phyloP scores from a whole-genome alignment of 495 filamentous ascomycete species.

The Tuber calosporum region DNA sequence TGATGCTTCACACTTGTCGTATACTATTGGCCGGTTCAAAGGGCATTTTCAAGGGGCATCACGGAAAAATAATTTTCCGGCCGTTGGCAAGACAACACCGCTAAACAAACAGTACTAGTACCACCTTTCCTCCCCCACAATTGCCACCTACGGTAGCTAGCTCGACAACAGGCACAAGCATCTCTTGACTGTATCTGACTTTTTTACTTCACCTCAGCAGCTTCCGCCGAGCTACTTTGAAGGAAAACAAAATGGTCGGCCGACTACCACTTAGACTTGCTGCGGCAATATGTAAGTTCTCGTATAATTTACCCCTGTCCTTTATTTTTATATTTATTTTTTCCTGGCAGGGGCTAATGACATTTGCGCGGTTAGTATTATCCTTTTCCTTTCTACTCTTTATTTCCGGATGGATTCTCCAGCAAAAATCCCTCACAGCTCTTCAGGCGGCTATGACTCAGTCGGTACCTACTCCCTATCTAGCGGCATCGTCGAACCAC shows the following conservation, averaged over 20 bases:
- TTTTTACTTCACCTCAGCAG: background rate
- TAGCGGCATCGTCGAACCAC: slow-evolving; percentile 12
- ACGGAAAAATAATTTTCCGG: background rate
- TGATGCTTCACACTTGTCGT: background rate
- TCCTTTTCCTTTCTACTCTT: slow-evolving; percentile 61
- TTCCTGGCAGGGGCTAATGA: slow-evolving; percentile 8
- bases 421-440: slow-evolving; percentile 60
- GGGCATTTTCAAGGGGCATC: background rate
- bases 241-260: slow-evolving; percentile 17
- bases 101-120: background rate
- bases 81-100: background rate
- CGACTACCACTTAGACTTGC: slow-evolving; percentile 29
- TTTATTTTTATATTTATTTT: too few species aligned
- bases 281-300: slow-evolving; percentile 22
- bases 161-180: background rate
- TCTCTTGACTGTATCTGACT: background rate
- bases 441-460: slow-evolving; percentile 56
- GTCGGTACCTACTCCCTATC: slow-evolving; percentile 11
- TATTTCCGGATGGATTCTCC: slow-evolving; percentile 62
- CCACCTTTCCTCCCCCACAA: background rate
- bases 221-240: background rate
- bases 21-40: background rate
- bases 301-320: background rate
- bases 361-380: slow-evolving; percentile 41
- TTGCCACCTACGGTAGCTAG: background rate